Percentiles rank a stretch among this genome's conserved stretches.
phyloP scores from a whole-genome alignment of 2,329 filamentous ascomycete genomes.

The Botryotinia globosa region DNA sequence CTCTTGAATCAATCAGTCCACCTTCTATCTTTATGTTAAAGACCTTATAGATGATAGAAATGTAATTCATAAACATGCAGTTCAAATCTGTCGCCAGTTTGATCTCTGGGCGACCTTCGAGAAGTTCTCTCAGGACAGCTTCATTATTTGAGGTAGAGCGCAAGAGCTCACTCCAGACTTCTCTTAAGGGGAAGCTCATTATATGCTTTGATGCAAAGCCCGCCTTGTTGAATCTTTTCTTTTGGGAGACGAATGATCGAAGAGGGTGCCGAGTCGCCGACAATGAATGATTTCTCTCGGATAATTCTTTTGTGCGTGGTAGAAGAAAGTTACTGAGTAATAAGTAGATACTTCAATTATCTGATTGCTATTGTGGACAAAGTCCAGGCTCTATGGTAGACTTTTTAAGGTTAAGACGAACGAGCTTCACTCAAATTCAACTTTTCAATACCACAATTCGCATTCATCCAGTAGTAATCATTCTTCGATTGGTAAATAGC shows the following conservation, averaged over 20 bases:
- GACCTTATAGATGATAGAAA: conserved; percentile 6
- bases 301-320: not conserved
- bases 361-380: not conserved
- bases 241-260: not conserved
- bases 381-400: too few species aligned
- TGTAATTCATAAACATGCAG: not conserved
- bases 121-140: not conserved
- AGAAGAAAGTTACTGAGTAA: not conserved
- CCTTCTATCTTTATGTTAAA: conserved; percentile 5
- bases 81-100: not conserved
- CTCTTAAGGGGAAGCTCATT: not conserved
- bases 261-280: not conserved
- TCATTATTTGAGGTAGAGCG: not conserved
- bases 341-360: not conserved
- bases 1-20: not conserved
- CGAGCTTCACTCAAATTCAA: not conserved
- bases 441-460: not conserved
- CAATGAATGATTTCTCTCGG: not conserved
- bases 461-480: not conserved
- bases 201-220: not conserved
- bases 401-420: not conserved
- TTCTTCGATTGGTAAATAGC: not conserved
- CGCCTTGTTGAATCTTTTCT: not conserved
- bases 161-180: conserved; percentile 10
- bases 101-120: not conserved